These are phyloP conservation scores for Solanum virginianum DNA, from an alignment of 257 asterid genomes.

Conservation along the genomic window DNA sequence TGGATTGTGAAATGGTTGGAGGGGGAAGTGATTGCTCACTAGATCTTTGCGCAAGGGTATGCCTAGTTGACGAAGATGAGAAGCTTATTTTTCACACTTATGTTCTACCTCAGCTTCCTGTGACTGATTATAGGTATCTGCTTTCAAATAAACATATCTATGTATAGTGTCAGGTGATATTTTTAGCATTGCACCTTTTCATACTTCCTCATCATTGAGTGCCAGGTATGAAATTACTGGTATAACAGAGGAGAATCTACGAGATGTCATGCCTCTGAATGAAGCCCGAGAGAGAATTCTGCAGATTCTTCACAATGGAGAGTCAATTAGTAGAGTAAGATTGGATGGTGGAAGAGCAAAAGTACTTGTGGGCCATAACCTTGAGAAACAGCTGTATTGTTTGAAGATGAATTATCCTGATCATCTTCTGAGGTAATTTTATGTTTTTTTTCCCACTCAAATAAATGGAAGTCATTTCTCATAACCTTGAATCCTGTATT, in stretches of 20 bases:
- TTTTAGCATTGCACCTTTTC: neutral
- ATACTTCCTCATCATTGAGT: neutral
- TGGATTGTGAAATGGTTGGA: constrained; percentile 49
- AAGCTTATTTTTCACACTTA: constrained; percentile 31
- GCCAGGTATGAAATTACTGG: constrained; percentile 44
- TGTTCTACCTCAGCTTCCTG: constrained; percentile 30
- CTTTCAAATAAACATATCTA: neutral
- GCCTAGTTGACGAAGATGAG: constrained; percentile 42
- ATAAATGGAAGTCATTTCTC: neutral
- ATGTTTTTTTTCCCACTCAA: neutral
- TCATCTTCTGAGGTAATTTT: constrained; percentile 37
- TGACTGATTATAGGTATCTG: constrained; percentile 37
- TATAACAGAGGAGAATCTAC: constrained; percentile 34
- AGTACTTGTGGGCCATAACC: constrained; percentile 44
- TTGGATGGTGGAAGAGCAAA: constrained; percentile 32
- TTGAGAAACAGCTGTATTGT: constrained; percentile 27
- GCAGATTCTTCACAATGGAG: constrained; percentile 34
- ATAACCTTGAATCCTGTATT: neutral
- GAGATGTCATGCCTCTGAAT: constrained; percentile 39
- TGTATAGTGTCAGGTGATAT: neutral
- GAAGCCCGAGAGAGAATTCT: constrained; percentile 36
- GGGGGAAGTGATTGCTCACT: constrained; percentile 50
- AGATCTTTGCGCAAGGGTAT: constrained; percentile 42
- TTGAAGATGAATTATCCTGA: constrained; percentile 33
- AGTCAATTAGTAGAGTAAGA: constrained; percentile 24